These are phyloP conservation scores for Mortierella antarctica DNA, from an alignment of 192 early-diverging fungal species.

Conservation along the genomic window DNA sequence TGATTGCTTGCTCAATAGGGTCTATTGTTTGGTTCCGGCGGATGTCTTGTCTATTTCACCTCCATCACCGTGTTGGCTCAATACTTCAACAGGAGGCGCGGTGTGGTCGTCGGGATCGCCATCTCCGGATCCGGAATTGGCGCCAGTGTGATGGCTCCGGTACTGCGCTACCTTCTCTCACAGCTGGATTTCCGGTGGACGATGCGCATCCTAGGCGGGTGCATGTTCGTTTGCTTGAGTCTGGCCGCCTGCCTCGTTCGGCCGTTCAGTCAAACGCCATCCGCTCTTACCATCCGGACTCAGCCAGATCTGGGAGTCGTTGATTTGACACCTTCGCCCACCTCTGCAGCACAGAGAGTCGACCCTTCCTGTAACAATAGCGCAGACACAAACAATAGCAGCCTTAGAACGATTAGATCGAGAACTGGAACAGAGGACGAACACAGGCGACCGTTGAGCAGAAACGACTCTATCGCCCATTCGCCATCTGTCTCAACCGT, in stretches of 20 bases:
- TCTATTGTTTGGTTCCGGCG: slow-evolving; percentile 6
- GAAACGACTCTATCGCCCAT: neutral
- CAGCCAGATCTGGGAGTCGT: too few relatives aligned
- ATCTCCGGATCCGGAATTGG: slow-evolving; percentile 24
- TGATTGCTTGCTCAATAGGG: neutral
- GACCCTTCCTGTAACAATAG: too few relatives aligned
- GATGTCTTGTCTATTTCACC: slow-evolving; percentile 13
- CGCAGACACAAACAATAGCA: neutral
- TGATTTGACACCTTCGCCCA: too few relatives aligned
- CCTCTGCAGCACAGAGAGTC: too few relatives aligned
- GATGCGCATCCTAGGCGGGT: slow-evolving; percentile 14
- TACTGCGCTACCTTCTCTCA: slow-evolving; percentile 10
- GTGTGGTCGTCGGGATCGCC: slow-evolving; percentile 8
- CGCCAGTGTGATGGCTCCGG: slow-evolving; percentile 7
- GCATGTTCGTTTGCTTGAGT: slow-evolving; percentile 11
- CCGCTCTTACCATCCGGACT: too few relatives aligned
- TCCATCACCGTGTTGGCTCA: slow-evolving; percentile 7
- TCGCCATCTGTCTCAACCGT: neutral
- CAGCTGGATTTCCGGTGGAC: slow-evolving; percentile 17
- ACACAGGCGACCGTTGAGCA: neutral
- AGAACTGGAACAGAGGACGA: too few relatives aligned
- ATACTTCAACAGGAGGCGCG: slow-evolving; percentile 7
- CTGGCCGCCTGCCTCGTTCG: slow-evolving; percentile 1
- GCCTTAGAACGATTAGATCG: neutral
- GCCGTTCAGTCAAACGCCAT: neutral